Base-by-base conservation (phyloP, 306 rosid species). In the Cucurbita maxima region DNA sequence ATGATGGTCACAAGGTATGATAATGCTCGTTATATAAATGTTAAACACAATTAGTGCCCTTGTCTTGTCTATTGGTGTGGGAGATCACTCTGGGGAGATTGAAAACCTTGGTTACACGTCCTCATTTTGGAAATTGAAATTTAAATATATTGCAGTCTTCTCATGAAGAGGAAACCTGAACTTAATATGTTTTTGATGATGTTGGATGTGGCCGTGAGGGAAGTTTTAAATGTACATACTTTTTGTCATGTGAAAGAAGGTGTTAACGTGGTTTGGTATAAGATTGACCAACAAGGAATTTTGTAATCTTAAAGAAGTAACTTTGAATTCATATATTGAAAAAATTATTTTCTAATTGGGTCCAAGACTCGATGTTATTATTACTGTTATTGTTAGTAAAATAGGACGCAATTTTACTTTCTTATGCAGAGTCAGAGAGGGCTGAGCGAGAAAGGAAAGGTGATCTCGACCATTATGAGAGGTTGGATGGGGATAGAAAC, bases 381-480 rank as follows among this genome's bases (percentile, higher is more conserved):
- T 56, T 19, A 40, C 44, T 73, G 11, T 73, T 15, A 37, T 73
- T 53, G 11, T 73, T 22, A 57, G 44, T 56, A 59, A 71, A 48
- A 30, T 8, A 43, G 60, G 34, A 10, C 2, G 22, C 50, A 36
- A 52, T 51, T 20, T 69, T 52, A 20, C 61, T 18, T 79, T 76
- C 48, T 80, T 47, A 77, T 82, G 80, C 86, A 91, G 99, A 87
- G 80, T 84, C 96, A 13, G 99, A 94, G 76, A 94, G 99, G 84
- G 91, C 78, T 18, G 96, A 89, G 74, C 92, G 99, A 64, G 99
- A 94, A 82, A 86, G 99, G 77, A 94, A 94, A 85, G 99, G 99
- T 71, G 99, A 94, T 83, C 99, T 94, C 71, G 99, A 94, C 76
- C 91, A 67, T 47, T 88, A 86, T 84, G 99, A 94, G 75, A 92